Percentiles rank a stretch among this genome's conserved stretches.
These are phyloP conservation scores for Mixia osmundae DNA, from an alignment of 1,284 basidiomycete species.

Conservation along the genomic window DNA sequence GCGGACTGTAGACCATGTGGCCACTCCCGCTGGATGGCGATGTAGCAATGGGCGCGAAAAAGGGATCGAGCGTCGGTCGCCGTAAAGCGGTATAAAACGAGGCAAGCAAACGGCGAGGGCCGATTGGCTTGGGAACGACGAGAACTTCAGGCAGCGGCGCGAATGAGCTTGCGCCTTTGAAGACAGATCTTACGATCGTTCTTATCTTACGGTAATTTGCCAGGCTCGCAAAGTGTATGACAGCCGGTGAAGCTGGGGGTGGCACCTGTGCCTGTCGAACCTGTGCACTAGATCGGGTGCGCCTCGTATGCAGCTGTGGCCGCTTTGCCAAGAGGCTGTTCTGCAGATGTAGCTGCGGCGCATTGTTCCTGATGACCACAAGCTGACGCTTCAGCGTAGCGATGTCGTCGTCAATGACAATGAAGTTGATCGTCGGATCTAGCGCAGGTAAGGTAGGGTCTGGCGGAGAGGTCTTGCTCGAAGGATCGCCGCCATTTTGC, in stretches of 20 bases:
- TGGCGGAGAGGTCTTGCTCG: background rate
- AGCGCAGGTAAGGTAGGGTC: background rate
- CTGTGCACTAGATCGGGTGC: constrained; percentile 48
- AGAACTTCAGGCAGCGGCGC: constrained; percentile 48
- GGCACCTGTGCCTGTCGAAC: no score
- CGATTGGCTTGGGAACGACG: constrained; percentile 84
- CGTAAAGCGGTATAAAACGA: constrained; percentile 64
- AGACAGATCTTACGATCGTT: constrained; percentile 50
- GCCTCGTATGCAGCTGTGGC: constrained; percentile 38
- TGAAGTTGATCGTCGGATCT: constrained; percentile 26
- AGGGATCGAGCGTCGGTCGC: constrained; percentile 62
- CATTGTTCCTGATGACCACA: constrained; percentile 8
- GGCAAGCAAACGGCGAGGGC: constrained; percentile 68
- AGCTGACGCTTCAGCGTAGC: constrained; percentile 45
- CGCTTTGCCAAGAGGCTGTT: constrained; percentile 30
- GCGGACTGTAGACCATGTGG: constrained; percentile 14
- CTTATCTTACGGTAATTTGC: constrained; percentile 66
- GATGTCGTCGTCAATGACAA: constrained; percentile 76
- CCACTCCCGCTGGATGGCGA: constrained; percentile 33
- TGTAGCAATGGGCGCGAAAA: constrained; percentile 76
- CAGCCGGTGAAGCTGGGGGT: constrained; percentile 26
- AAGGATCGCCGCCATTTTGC: background rate
- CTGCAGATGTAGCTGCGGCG: constrained; percentile 10
- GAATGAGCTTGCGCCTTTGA: constrained; percentile 27
- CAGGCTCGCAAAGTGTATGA: constrained; percentile 75